phyloP scores from a whole-genome alignment of 2,329 filamentous ascomycete genomes.

The Karstenula rhodostoma region DNA sequence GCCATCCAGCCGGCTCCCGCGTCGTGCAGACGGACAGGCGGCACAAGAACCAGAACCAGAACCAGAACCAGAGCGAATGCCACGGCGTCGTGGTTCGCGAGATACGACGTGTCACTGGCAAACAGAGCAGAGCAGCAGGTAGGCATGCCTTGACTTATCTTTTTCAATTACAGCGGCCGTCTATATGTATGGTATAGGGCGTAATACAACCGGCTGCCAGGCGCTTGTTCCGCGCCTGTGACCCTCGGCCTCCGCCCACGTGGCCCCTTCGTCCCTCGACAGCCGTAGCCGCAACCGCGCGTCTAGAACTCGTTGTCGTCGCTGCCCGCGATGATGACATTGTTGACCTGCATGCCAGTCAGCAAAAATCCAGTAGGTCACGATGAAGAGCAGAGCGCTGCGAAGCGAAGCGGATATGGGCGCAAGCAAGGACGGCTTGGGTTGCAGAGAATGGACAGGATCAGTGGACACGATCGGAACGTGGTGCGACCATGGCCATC shows the following conservation, averaged over 20 bases:
- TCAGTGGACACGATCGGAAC: slow-evolving; percentile 9
- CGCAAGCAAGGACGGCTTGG: slow-evolving; percentile 8
- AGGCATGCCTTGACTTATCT: slow-evolving; percentile 2
- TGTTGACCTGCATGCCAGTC: slow-evolving; percentile 67
- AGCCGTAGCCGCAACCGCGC: not conserved
- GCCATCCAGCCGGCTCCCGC: too few species aligned
- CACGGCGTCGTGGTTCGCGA: too few species aligned
- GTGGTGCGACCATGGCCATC: slow-evolving; percentile 7
- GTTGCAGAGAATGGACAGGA: not conserved
- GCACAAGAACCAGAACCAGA: too few species aligned
- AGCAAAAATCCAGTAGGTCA: slow-evolving; percentile 6
- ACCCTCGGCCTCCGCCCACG: slow-evolving; percentile 1
- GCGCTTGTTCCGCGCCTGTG: not conserved
- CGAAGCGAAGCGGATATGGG: slow-evolving; percentile 9
- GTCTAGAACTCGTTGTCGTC: slow-evolving; percentile 84
- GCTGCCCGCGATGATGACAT: slow-evolving; percentile 87
- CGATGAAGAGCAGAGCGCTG: too few species aligned
- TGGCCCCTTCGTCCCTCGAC: slow-evolving; percentile 5
- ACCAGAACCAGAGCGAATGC: too few species aligned
- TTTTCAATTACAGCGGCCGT: slow-evolving; percentile 14
- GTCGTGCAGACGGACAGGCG: too few species aligned
- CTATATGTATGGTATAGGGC: slow-evolving; percentile 18
- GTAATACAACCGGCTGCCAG: not conserved
- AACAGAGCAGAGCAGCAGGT: not conserved
- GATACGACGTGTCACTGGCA: not conserved